phyloP scores from a whole-genome alignment of 805 yeast species.

The Lachancea waltii region DNA sequence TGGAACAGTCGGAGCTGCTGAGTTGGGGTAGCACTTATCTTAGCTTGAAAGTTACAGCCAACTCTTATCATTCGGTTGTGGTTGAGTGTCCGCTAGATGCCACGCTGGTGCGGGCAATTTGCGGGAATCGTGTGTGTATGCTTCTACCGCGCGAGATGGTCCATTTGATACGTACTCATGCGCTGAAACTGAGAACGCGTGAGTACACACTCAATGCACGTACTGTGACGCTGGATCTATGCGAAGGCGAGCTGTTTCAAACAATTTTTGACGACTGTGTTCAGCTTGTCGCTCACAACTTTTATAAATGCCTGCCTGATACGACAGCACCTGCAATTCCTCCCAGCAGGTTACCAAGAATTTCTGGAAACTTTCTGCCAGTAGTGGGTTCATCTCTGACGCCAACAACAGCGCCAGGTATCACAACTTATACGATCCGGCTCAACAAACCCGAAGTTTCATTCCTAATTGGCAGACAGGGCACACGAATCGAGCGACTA shows the following conservation, averaged over 20 bases:
- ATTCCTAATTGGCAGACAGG: conserved; percentile 40
- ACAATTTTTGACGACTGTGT: background rate
- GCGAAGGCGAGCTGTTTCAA: background rate
- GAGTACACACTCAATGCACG: background rate
- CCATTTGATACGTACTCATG: background rate
- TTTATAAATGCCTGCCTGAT: conserved; percentile 1
- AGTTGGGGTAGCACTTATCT: too few species aligned
- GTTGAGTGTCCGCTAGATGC: conserved; percentile 3
- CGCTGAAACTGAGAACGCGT: background rate
- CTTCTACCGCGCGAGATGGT: conserved; percentile 5
- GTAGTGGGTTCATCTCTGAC: too few species aligned
- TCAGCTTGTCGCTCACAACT: background rate
- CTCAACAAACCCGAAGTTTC: conserved; percentile 34
- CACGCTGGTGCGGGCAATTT: background rate
- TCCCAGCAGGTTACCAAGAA: too few species aligned
- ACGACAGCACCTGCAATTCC: too few species aligned
- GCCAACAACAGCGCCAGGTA: too few species aligned
- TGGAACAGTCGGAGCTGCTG: background rate
- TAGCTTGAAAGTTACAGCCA: background rate
- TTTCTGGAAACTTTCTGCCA: too few species aligned
- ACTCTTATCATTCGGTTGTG: conserved; percentile 2
- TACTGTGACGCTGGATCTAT: conserved; percentile 1
- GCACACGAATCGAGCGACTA: conserved; percentile 34
- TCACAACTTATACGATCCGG: conserved; percentile 5
- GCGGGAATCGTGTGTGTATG: conserved; percentile 1